Base-by-base conservation (phyloP, 2,329 filamentous ascomycete species). In the Paecilomyces niveus region DNA sequence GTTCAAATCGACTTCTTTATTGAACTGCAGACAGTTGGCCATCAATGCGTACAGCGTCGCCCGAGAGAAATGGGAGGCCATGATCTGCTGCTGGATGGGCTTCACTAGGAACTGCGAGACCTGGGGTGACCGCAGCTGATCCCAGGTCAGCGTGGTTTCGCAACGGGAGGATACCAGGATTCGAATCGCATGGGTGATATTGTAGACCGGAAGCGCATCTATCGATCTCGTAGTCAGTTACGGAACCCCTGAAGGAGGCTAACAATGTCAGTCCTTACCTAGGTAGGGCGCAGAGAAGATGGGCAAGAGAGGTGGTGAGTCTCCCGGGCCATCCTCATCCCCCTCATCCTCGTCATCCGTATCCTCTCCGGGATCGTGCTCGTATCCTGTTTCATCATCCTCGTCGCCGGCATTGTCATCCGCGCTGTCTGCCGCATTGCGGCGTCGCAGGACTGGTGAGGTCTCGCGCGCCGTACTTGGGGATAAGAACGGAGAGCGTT, bases 61-160 rank as follows among this genome's bases (percentile, higher is more conserved):
- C 54, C 89, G 84, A 31, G 89, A 92, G 73, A 96, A 93, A 74
- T 96, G 90, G 55, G 89, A 85, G 15, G 85, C 81, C 61, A 88
- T 86, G 62, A 97, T 92, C 72, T 93, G 89, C 71, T 94, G 89
- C 74, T 94, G 91, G 79, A 97, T 94, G 2, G 93, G 93, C 78
- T 97, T 97, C 70, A 97, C 84, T 35, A 97, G 83, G 72, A 97
- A 97, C 70, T 96, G 92, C 15, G 92, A 96, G 58, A 97, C 88
- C 72, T 97, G 93, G 2, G 93, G 93, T n/a, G 92, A 96, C 63
- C 92, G 86, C 62, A 97, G 81, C 73, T 97, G 93, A 63, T 97
- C 93, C 92, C 92, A 97, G 15, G 91, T 88, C 55, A 97, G 78
- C 0, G 91, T 93, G 1, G 92, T 97, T 77, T 97, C 93, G 74